Base-by-base conservation (phyloP, 805 yeast genomes). In the Barnettozyma pratensis region DNA sequence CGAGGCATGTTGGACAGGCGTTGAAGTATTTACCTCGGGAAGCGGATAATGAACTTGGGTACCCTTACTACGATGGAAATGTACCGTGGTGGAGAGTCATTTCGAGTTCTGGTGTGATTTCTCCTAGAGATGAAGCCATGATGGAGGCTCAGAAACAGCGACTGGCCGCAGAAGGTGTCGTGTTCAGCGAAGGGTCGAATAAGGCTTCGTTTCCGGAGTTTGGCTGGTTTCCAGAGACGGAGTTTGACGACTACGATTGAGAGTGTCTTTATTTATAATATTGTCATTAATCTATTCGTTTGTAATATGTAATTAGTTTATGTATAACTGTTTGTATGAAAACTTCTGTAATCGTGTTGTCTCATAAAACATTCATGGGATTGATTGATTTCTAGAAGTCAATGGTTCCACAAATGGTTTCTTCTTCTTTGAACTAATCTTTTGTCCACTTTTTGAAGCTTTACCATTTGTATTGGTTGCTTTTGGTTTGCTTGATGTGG, bases 1-100 rank as follows among this genome's bases (percentile, higher is more conserved):
- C 94, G 1, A 70, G 96, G 6, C 89, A 80, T 51, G 94, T 86
- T 1, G 96, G 96, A 0, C 74, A 76, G 32, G 77, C 90, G 0
- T 66, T 87, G 50, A 87, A 86, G 63, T 69, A 76, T 42, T 68
- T 80, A 11, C 71, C 73, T 1, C 5, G 14, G 2, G 42, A 27
- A 1, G 48, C 37, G 9, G 44, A 35, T n/a, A 44, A 40, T 12
- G 42, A 36, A 2, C 19, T 14, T 7, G 61, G 67, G 29, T 54
- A 66, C 5, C 56, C 58, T 14, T 54, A 53, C 31, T 39, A 37
- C 26, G 34, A 12, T 7, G 47, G 39, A 39, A 68, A 67, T 8
- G 75, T 85, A 11, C 92, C 92, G 4, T 87, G 95, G 95, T 86
- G 92, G 92, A 66, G 95, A 35, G 86, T 87, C 2, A 69, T 87